Conservation (phyloP, 192 early-diverging fungal genomes). For the Mortierella antarctica region DNA sequence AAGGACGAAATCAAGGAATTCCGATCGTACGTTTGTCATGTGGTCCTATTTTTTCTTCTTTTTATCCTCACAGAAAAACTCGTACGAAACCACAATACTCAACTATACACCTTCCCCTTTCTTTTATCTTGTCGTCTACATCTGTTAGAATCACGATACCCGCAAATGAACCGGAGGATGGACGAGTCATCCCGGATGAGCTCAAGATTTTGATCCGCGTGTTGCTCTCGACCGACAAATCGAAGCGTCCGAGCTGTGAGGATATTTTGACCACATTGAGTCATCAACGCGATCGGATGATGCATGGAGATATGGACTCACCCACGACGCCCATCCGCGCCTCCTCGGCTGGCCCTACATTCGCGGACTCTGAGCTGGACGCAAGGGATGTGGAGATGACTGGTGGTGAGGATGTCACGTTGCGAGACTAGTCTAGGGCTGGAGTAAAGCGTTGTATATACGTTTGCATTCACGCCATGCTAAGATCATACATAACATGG, state of each 20-base stretch:
- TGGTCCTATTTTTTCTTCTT: too few relatives aligned
- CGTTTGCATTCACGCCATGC: too few relatives aligned
- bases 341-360: background rate
- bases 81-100: background rate
- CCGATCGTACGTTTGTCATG: conserved; percentile 44
- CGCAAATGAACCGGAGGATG: conserved; percentile 14
- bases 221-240: conserved; percentile 64
- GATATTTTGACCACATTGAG: conserved; percentile 62
- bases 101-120: too few relatives aligned
- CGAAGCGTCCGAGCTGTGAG: conserved; percentile 68
- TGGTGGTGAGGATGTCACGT: too few relatives aligned
- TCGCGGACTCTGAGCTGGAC: too few relatives aligned
- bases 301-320: conserved; percentile 51
- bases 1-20: conserved; percentile 83
- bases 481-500: too few relatives aligned
- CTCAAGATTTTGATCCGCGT: conserved; percentile 67
- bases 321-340: conserved; percentile 11
- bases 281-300: conserved; percentile 45
- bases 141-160: conserved; percentile 27
- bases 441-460: too few relatives aligned
- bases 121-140: background rate
- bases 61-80: background rate
- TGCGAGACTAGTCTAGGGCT: too few relatives aligned
- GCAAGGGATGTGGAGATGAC: too few relatives aligned
- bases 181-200: conserved; percentile 62